Conservation (phyloP, 2,329 filamentous ascomycete species). For the Paramyrothecium roridum region DNA sequence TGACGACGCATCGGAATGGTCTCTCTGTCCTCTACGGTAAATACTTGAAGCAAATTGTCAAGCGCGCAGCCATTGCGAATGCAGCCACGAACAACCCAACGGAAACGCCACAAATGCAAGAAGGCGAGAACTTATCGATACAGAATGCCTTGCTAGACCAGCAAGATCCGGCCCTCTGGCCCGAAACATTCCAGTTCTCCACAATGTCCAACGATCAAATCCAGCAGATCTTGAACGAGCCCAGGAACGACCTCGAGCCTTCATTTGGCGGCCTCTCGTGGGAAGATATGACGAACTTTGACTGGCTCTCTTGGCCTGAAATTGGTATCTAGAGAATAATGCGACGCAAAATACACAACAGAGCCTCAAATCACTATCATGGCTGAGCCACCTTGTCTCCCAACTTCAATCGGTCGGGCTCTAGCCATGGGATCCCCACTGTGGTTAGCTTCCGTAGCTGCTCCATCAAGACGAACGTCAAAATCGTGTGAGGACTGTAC, state of each 20-base stretch:
- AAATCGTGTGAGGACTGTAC: slow-evolving; percentile 37
- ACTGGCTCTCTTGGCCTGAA: slow-evolving; percentile 53
- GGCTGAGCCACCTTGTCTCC: slow-evolving; percentile 4
- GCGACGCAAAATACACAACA: not conserved
- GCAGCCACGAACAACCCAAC: not conserved
- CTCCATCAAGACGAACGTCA: slow-evolving; percentile 45
- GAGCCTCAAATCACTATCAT: too few relatives aligned
- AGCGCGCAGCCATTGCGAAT: slow-evolving; percentile 26
- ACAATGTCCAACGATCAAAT: slow-evolving; percentile 70
- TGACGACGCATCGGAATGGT: slow-evolving; percentile 64
- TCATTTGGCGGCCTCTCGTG: slow-evolving; percentile 53
- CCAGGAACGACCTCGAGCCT: slow-evolving; percentile 56
- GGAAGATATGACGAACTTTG: slow-evolving; percentile 56
- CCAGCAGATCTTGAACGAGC: slow-evolving; percentile 61
- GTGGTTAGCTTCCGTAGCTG: slow-evolving; percentile 32
- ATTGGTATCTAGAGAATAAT: slow-evolving; percentile 29
- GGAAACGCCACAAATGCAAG: too few relatives aligned
- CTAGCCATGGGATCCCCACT: slow-evolving; percentile 15
- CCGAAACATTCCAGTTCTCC: slow-evolving; percentile 59
- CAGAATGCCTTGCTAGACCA: slow-evolving; percentile 22
- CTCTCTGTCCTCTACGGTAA: slow-evolving; percentile 52
- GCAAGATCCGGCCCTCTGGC: slow-evolving; percentile 30
- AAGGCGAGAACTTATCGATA: not conserved
- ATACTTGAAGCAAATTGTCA: slow-evolving; percentile 41
- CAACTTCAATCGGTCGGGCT: slow-evolving; percentile 3